phyloP scores from a whole-genome alignment of 306 rosid species.

The Oemleria cerasiformis region DNA sequence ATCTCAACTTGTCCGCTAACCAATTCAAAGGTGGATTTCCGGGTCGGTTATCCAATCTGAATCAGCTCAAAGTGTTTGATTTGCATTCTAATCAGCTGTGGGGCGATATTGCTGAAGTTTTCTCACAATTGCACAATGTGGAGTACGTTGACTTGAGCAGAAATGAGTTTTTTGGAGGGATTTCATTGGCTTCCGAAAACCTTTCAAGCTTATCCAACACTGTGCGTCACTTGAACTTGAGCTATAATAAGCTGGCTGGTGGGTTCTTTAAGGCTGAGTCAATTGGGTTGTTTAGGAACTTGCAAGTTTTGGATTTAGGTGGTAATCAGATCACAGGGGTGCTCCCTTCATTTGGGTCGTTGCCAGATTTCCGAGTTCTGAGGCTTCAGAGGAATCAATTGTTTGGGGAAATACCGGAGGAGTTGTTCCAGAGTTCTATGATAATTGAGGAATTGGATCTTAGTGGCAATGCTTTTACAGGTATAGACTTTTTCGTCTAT shows the following conservation, averaged over 20 bases:
- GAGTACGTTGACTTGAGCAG: conserved; percentile 74
- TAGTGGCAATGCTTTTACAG: conserved; percentile 76
- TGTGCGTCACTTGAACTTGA: conserved; percentile 49
- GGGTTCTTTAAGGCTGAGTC: conserved; percentile 52
- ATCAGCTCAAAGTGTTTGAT: conserved; percentile 80
- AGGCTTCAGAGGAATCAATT: conserved; percentile 54
- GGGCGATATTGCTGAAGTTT: conserved; percentile 57
- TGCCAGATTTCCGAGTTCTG: conserved; percentile 56
- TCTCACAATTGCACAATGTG: conserved; percentile 54
- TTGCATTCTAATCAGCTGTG: conserved; percentile 62
- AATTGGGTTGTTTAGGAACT: conserved; percentile 51
- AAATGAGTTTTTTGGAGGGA: conserved; percentile 64
- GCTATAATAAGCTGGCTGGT: conserved; percentile 57
- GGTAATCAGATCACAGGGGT: conserved; percentile 61
- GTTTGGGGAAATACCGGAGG: conserved; percentile 61
- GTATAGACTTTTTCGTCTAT: conserved; percentile 29
- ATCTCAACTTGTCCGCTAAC: conserved; percentile 70
- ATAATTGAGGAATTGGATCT: conserved; percentile 75
- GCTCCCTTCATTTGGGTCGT: conserved; percentile 62
- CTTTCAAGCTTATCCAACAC: conserved; percentile 73
- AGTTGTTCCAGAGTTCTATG: conserved; percentile 53
- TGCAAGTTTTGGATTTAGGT: conserved; percentile 72
- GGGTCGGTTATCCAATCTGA: conserved; percentile 54
- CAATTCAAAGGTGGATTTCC: conserved; percentile 67
- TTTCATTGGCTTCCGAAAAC: conserved; percentile 40